phyloP scores from a whole-genome alignment of 2,329 filamentous ascomycete species.

The Ambrosiella xylebori region DNA sequence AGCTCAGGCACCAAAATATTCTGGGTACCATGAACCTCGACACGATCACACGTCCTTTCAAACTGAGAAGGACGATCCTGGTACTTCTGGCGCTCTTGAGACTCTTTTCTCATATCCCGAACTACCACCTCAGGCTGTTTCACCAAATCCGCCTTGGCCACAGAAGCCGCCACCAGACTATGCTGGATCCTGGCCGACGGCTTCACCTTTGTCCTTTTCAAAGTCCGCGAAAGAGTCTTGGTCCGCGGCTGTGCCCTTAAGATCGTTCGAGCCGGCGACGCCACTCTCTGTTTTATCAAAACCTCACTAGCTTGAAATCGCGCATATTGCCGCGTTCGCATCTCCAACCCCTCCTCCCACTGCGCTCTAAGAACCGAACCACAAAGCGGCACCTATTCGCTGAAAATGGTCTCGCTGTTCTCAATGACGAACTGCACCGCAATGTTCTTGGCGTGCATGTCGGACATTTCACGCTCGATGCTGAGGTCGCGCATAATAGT shows the following conservation, averaged over 20 bases:
- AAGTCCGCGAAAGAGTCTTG: background rate
- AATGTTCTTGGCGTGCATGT: constrained; percentile 84
- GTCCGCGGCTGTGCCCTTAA: background rate
- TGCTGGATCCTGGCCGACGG: background rate
- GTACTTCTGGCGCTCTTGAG: too few species aligned
- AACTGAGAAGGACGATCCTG: too few species aligned
- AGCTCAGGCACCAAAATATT: background rate
- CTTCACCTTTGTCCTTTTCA: background rate
- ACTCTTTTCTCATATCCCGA: background rate
- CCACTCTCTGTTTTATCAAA: background rate
- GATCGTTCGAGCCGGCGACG: constrained; percentile 1
- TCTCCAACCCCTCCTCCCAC: background rate
- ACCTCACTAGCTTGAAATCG: background rate
- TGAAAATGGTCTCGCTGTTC: constrained; percentile 69
- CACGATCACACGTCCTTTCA: too few species aligned
- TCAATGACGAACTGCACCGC: constrained; percentile 89
- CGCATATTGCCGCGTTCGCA: background rate
- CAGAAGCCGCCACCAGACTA: background rate
- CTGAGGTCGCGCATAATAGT: constrained; percentile 89
- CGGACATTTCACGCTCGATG: constrained; percentile 85
- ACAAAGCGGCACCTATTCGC: constrained; percentile 20
- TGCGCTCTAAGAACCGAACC: constrained; percentile 5
- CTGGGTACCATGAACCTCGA: too few species aligned
- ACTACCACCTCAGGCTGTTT: background rate
- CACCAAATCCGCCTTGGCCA: background rate